A percentile compares a stretch with the other conserved stretches of the same genome.
Evolutionary conservation across 495 filamentous ascomycete species (phyloP).

Genomic region (Talaromyces stipitatus): DNA sequence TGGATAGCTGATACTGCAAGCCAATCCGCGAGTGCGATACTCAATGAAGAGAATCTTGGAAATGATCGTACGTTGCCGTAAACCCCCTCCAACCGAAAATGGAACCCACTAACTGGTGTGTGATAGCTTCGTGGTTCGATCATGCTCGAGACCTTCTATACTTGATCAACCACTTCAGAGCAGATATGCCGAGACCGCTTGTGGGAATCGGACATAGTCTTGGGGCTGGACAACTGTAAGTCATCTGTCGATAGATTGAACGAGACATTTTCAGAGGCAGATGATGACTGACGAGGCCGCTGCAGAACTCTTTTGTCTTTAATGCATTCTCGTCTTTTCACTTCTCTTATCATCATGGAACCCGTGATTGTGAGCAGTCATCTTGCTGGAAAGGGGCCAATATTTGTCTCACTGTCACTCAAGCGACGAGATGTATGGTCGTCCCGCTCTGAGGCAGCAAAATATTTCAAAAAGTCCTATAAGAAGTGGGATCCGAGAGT

Average conservation of each 20-base stretch:
- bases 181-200: constrained; percentile 58
- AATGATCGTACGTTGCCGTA: constrained; percentile 65
- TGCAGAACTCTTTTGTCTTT: constrained; percentile 25
- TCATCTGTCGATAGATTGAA: background rate
- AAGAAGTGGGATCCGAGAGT: constrained; percentile 56
- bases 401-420: constrained; percentile 25
- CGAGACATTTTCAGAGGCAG: no score
- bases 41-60: constrained; percentile 60
- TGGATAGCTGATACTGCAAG: constrained; percentile 69
- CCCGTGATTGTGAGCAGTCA: constrained; percentile 42
- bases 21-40: constrained; percentile 58
- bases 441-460: constrained; percentile 40
- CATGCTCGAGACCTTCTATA: constrained; percentile 67
- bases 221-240: constrained; percentile 38
- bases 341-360: constrained; percentile 61
- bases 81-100: no score
- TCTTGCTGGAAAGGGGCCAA: background rate
- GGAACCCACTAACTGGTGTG: constrained; percentile 6
- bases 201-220: constrained; percentile 74
- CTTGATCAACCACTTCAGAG: constrained; percentile 67
- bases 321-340: constrained; percentile 65
- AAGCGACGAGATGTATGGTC: constrained; percentile 56
- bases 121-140: constrained; percentile 54
- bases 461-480: constrained; percentile 42
- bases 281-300: background rate